A percentile compares a stretch with the other conserved stretches of the same genome.
Conservation (phyloP, 2,329 filamentous ascomycete genomes). For the Mollisia scopiformis region DNA sequence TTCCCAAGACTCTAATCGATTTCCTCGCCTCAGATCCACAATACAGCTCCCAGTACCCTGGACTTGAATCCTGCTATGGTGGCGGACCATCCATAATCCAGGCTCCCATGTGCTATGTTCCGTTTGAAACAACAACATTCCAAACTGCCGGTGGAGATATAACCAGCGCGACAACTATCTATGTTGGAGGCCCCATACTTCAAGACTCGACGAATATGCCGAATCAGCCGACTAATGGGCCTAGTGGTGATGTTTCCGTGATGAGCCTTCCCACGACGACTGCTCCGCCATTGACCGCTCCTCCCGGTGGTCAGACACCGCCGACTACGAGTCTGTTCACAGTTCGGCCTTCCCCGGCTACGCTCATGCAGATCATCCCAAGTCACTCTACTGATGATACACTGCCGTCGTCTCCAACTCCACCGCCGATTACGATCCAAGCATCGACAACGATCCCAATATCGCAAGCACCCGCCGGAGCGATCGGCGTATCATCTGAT, state of each 20-base stretch:
- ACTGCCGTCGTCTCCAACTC: background rate
- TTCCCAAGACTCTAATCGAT: slow-evolving; percentile 22
- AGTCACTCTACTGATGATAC: background rate
- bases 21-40: slow-evolving; percentile 14
- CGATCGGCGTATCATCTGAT: background rate
- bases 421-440: slow-evolving; percentile 3
- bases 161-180: slow-evolving; percentile 10
- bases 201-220: background rate
- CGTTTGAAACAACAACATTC: background rate
- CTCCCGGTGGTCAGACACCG: background rate
- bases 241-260: too few relatives aligned
- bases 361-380: background rate
- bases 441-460: slow-evolving; percentile 13
- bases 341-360: background rate
- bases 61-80: slow-evolving; percentile 14
- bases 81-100: slow-evolving; percentile 21
- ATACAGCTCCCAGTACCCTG: slow-evolving; percentile 19
- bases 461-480: slow-evolving; percentile 4
- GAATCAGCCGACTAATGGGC: too few relatives aligned
- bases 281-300: background rate
- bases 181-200: slow-evolving; percentile 1
- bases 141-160: slow-evolving; percentile 9
- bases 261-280: background rate
- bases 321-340: background rate
- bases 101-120: background rate